phyloP scores from a whole-genome alignment of 495 filamentous ascomycete genomes.

The Hypoxylon fragiforme region DNA sequence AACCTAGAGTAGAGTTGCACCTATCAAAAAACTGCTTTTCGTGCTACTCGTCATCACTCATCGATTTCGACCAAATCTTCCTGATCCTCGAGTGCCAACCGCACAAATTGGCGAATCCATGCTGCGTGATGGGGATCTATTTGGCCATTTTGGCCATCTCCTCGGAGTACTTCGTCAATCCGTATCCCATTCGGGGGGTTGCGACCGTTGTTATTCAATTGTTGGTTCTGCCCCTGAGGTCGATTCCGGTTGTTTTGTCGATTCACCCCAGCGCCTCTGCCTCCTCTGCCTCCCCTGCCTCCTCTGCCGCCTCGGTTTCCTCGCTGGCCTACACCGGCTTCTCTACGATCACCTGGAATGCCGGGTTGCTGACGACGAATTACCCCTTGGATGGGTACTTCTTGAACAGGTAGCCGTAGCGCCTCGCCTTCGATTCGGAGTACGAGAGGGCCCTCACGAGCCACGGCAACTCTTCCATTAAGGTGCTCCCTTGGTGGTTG shows the following conservation, averaged over 20 bases:
- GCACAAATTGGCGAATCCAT: conserved; percentile 59
- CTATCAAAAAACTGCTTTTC: conserved; percentile 20
- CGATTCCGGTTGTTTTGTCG: conserved; percentile 34
- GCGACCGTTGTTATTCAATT: conserved; percentile 26
- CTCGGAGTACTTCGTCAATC: conserved; percentile 23
- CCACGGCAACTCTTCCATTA: conserved; percentile 43
- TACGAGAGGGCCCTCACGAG: conserved; percentile 58
- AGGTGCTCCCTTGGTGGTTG: conserved; percentile 30
- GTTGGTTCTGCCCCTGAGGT: conserved; percentile 32
- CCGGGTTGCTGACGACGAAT: conserved; percentile 34
- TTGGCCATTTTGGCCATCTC: conserved; percentile 29
- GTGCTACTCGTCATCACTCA: conserved; percentile 44
- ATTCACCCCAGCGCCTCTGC: conserved; percentile 24
- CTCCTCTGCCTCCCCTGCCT: conserved; percentile 31
- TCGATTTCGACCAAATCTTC: conserved; percentile 50
- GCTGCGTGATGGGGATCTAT: conserved; percentile 42
- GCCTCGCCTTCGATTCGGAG: conserved; percentile 50
- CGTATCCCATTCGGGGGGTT: conserved; percentile 23
- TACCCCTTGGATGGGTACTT: too few relatives aligned
- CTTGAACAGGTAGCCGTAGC: not conserved
- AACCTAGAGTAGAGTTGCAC: conserved; percentile 23
- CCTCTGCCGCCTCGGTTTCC: conserved; percentile 30
- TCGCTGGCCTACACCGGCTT: conserved; percentile 14
- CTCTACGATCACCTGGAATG: conserved; percentile 16
- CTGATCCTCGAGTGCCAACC: conserved; percentile 55